These are phyloP conservation scores for Trypanosoma mega DNA, from an alignment of 208 protist genomes.

Conservation along the genomic window DNA sequence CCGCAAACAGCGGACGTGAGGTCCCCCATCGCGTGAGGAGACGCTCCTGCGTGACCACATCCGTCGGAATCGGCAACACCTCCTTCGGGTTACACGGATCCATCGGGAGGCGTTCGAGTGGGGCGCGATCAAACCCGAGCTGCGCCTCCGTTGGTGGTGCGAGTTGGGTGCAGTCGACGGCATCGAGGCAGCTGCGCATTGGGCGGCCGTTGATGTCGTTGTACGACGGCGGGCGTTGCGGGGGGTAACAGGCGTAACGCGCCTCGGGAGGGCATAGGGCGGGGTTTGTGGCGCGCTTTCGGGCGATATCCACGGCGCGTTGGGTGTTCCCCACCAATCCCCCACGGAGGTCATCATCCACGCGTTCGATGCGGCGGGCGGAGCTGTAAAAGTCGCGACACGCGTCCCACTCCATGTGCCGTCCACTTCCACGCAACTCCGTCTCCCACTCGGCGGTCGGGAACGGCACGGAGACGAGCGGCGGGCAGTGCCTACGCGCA, in stretches of 20 bases:
- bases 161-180: slow-evolving; percentile 75
- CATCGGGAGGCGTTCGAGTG: neutral
- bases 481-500: neutral
- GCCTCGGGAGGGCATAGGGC: slow-evolving; percentile 36
- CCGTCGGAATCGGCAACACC: slow-evolving; percentile 43
- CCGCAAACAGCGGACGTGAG: slow-evolving; percentile 63
- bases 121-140: slow-evolving; percentile 37
- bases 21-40: slow-evolving; percentile 72
- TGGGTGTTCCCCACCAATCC: slow-evolving; percentile 64
- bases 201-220: slow-evolving; percentile 43
- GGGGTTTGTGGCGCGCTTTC: slow-evolving; percentile 56
- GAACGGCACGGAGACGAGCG: slow-evolving; percentile 14
- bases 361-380: slow-evolving; percentile 63
- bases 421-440: slow-evolving; percentile 44
- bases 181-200: slow-evolving; percentile 69
- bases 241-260: slow-evolving; percentile 29
- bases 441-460: slow-evolving; percentile 58
- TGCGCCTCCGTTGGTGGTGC: slow-evolving; percentile 65
- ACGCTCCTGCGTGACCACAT: slow-evolving; percentile 56
- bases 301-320: slow-evolving; percentile 74
- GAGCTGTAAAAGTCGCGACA: slow-evolving; percentile 66
- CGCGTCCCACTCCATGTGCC: slow-evolving; percentile 44
- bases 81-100: neutral
- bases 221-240: slow-evolving; percentile 21
- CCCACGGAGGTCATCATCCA: slow-evolving; percentile 66